Evolutionary conservation across 2,329 filamentous ascomycete genomes (phyloP), one percentile per base, ranked within the genome.

Genomic region (Talaromyces piceae): DNA sequence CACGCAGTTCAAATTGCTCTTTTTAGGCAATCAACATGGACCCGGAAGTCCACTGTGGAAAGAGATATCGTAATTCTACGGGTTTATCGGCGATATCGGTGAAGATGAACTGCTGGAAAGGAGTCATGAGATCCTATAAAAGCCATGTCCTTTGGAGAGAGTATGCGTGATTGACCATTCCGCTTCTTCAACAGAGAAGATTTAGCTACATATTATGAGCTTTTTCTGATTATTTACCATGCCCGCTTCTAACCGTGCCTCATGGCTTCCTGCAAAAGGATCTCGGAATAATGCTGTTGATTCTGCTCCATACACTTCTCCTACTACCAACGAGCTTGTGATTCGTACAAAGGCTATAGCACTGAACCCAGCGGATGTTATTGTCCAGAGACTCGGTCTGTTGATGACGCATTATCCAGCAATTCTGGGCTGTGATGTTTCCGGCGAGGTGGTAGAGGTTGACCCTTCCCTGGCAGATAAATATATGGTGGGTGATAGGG

Each of bases 321-420:
- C 58, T 4, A 50, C 45, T 18, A 28, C 44, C 22, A 56, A 49
- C 20, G 53, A 62, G 39, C 45, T 61, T 5, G 39, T 59, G 13
- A 52, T 62, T 45, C 53, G 50, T 28, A 60, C 56, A 50, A 45
- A 54, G 22, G 60, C 60, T 9, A 53, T 60, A n/a, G 57, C 60
- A 2, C 54, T 62, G 50, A 61, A 61, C 39, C 59, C 60, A 12
- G 49, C 62, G 5, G 71, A 75, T 52, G 63, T 58, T 44, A 57
- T 58, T 5, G 61, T 69, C 16, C 63, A 68, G 27, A 41, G 53
- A 3, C 18, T 48, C 13, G 41, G 46, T 61, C 26, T 49, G 43
- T 60, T 56, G 26, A 63, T 67, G 6, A 44, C 54, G 23, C 23
- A 41, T 7, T 48, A 48, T 26, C 46, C 46, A 4, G 46, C 46